Evolutionary conservation across 768 basidiomycete genomes (phyloP), one percentile per base, ranked within the genome.

Genomic region (Tricholoma matsutake): DNA sequence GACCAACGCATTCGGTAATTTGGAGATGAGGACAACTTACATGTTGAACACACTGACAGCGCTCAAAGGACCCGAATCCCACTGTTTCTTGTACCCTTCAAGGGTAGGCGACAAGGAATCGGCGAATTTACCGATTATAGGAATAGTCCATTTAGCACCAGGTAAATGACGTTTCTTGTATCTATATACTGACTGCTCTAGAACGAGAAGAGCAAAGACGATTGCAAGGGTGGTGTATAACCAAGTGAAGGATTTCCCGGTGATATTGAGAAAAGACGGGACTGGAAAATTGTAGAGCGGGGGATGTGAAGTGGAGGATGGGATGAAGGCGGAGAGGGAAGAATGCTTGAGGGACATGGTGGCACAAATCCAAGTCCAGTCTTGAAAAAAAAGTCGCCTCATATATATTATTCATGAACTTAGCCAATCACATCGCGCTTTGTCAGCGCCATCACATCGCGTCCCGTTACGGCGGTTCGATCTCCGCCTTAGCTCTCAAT

Each of bases 31-130:
- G 14, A 41, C 35, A 34, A 76, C 89, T 67, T 63, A 93, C 97
- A 99, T 98, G 77, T 99, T 96, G 79, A 99, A 99, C 4, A 99
- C 97, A 71, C 92, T 95, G 60, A 96, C 78, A 9, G 88, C 94
- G 65, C 89, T 91, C 34, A 99, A 82, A 13, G 87, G 87, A 56
- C 95, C 96, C 2, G 89, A 88, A 65, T 90, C 81, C 96, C 96
- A 99, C 68, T 96, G 93, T 65, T 81, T 83, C 81, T 89, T 91
- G 80, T 99, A 99, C 43, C 84, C 85, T 71, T 96, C 92, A 83
- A 98, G 83, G 5, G 92, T 88, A 11, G 97, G 97, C 65, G 89
- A 85, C 78, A 96, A 78, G 4, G 93, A 96, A 71, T 98, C 94
- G 4, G 89, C 87, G 67, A 98, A 97, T 75, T 95, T 95, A 60